These are phyloP conservation scores for Trichophyton simii DNA, from an alignment of 2,329 filamentous ascomycete genomes.

Conservation along the genomic window DNA sequence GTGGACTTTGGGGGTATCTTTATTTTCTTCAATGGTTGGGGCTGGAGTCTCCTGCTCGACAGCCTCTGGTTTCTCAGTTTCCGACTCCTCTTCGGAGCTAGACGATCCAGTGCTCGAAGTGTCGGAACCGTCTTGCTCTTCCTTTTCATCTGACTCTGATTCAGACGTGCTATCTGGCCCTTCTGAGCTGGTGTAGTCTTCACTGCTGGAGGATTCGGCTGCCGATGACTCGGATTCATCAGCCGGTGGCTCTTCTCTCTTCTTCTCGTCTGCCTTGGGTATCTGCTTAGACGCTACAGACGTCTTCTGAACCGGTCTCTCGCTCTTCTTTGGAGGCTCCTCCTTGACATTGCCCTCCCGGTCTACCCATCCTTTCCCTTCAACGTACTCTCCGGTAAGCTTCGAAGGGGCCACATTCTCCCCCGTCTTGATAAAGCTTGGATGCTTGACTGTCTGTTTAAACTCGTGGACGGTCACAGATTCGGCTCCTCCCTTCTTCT, in stretches of 20 bases:
- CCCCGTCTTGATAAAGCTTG: conserved; percentile 60
- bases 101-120: not conserved
- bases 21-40: conserved; percentile 12
- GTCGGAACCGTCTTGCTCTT: not conserved
- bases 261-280: not conserved
- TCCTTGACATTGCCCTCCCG: conserved; percentile 59
- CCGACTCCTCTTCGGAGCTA: not conserved
- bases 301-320: not conserved
- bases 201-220: not conserved
- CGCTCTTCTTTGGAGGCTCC: conserved; percentile 6
- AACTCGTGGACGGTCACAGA: conserved; percentile 75
- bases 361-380: conserved; percentile 83
- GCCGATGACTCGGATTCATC: not conserved
- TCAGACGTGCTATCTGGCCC: not conserved
- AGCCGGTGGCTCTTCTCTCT: not conserved
- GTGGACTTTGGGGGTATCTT: conserved; percentile 45
- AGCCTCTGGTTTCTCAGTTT: conserved; percentile 18
- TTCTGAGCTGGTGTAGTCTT: not conserved
- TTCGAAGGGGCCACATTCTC: conserved; percentile 34
- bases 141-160: not conserved
- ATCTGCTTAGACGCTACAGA: not conserved
- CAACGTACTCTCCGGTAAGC: conserved; percentile 54
- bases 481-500: conserved; percentile 47
- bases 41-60: not conserved
- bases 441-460: conserved; percentile 67